These are phyloP conservation scores for Coniosporium tulheliwenetii DNA, from an alignment of 2,329 filamentous ascomycete genomes.

Conservation along the genomic window DNA sequence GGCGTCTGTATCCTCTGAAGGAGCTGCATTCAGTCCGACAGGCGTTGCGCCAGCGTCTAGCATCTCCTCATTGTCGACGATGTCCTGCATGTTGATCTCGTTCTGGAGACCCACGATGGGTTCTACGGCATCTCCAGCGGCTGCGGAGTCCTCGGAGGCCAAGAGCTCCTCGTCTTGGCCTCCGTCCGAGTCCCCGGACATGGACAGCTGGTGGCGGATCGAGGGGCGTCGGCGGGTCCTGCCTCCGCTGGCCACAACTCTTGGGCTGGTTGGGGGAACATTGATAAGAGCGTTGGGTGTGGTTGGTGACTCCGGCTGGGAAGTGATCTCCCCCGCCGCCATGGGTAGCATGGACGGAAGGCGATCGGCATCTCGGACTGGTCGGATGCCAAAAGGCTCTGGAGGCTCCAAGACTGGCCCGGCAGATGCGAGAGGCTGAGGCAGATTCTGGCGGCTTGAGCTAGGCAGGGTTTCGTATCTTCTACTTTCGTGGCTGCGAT, in stretches of 20 bases:
- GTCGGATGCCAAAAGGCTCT: slow-evolving; percentile 44
- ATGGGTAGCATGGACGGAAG: slow-evolving; percentile 68
- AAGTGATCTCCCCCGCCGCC: slow-evolving; percentile 52
- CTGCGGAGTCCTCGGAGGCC: slow-evolving; percentile 55
- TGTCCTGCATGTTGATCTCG: slow-evolving; percentile 73
- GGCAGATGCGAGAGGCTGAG: slow-evolving; percentile 28
- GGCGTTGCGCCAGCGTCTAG: slow-evolving; percentile 45
- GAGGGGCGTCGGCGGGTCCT: slow-evolving; percentile 59
- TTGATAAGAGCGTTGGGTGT: slow-evolving; percentile 58
- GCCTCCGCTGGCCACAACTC: slow-evolving; percentile 30
- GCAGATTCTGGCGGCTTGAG: slow-evolving; percentile 16
- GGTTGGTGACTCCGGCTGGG: slow-evolving; percentile 85
- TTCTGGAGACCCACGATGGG: slow-evolving; percentile 59
- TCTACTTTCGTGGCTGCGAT: slow-evolving; percentile 19
- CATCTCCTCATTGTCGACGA: slow-evolving; percentile 50
- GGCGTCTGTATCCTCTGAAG: slow-evolving; percentile 29
- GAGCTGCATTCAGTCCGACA: neutral
- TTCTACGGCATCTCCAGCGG: slow-evolving; percentile 56
- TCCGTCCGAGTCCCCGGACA: slow-evolving; percentile 77
- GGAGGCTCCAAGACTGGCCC: neutral
- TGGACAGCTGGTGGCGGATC: slow-evolving; percentile 76
- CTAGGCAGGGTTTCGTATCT: slow-evolving; percentile 28
- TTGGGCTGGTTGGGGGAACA: slow-evolving; percentile 25
- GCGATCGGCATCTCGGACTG: slow-evolving; percentile 67
- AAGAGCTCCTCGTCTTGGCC: slow-evolving; percentile 68